Base-by-base conservation (phyloP, 1,139 yeast species). In the Pichia sp. region DNA sequence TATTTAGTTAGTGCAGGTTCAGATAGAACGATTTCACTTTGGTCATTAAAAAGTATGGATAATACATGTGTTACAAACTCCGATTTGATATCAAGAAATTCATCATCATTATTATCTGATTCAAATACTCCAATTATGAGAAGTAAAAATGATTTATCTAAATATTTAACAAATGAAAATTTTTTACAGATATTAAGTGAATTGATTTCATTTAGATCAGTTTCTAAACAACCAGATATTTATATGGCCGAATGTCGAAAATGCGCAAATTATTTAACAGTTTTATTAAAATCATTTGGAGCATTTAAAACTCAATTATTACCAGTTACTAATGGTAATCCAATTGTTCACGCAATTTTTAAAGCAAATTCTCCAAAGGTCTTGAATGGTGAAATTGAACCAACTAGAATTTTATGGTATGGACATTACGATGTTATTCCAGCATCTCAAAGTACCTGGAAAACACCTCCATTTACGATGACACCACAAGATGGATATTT, bases 401-500 rank as follows among this genome's bases (percentile, higher is more conserved):
- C 43, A 6, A 49, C 61, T 8, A 67, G 82, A 46, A 71, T 89
- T 4, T 62, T 90, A 42, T 92, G 95, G 82, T 92, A 92, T 62
- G 97, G 96, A 1, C 98, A 92, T 68, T 92, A 92, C 61, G 98
- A 92, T 64, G 97, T 92, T 26, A 90, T 92, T 32, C 74, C 74
- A 37, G 84, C 84, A 0, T 77, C 77, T 4, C 60, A 65, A 23
- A 43, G 45, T n/a, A 77, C 75, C 41, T 92, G 97, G 97, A 63
- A 70, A 5, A 77, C 94, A 0, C 81, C 84, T 53, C 97, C 98
- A 0, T 92, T 83, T 62, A 65, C 66, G 28, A 64, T 92, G 62
- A 75, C 83, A 0, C 85, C 95, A 3, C 72, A 74, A 50, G 84
- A 92, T 61, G 98, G 97, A 0, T 89, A 82, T 58, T 63, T 92